Conservation (phyloP, 2,329 filamentous ascomycete genomes). For the Tolypocladium paradoxum region DNA sequence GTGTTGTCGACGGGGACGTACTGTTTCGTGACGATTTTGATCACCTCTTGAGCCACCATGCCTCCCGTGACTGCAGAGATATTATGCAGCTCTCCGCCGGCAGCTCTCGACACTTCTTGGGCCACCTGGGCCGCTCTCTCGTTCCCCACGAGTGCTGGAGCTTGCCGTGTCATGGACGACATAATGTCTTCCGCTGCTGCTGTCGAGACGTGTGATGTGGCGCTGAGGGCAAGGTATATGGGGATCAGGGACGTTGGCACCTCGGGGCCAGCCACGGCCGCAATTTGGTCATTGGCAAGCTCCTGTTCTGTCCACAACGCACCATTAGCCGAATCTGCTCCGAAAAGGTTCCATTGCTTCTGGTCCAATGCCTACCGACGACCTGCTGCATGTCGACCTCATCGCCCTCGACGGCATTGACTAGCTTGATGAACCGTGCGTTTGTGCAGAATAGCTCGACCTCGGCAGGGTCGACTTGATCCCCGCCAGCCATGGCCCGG, state of each 20-base stretch:
- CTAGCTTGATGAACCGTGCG: conserved; percentile 81
- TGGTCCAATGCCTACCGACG: conserved; percentile 34
- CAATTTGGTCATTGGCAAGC: conserved; percentile 41
- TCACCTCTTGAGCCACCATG: conserved; percentile 91
- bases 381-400: conserved; percentile 39
- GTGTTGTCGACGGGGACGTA: conserved; percentile 63
- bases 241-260: conserved; percentile 51
- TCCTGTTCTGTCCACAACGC: conserved; percentile 34
- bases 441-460: conserved; percentile 94
- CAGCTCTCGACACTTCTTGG: conserved; percentile 62
- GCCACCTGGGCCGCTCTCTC: conserved; percentile 43
- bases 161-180: conserved; percentile 27
- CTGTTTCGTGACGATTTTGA: conserved; percentile 74
- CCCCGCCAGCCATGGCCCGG: conserved; percentile 37
- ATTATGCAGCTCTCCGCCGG: conserved; percentile 84
- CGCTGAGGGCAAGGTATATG: conserved; percentile 56
- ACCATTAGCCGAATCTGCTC: neutral
- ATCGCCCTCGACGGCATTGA: conserved; percentile 43
- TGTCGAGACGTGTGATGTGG: conserved; percentile 34
- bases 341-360: too few relatives aligned
- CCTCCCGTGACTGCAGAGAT: conserved; percentile 80
- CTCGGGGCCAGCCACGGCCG: conserved; percentile 32
- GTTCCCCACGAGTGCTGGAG: conserved; percentile 36
- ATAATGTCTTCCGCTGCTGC: conserved; percentile 45
- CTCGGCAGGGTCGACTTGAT: conserved; percentile 54